Conservation (phyloP, 1,139 yeast species). For the Nadsonia starkeyi-henricii region DNA sequence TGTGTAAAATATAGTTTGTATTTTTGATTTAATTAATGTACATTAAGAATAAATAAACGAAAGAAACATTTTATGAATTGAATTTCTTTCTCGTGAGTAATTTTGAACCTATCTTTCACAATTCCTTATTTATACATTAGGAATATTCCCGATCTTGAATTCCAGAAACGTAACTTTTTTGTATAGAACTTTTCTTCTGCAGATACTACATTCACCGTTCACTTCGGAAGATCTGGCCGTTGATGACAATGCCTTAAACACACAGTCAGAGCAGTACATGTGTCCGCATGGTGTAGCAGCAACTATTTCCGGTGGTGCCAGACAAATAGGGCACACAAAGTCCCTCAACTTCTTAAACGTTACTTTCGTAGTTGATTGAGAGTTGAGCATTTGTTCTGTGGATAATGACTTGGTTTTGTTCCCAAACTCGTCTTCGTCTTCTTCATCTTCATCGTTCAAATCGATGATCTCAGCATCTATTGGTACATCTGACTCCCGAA, state of each 20-base stretch:
- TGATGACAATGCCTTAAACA: constrained; percentile 22
- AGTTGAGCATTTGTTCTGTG: constrained; percentile 1
- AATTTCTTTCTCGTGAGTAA: too few relatives aligned
- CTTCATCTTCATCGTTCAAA: constrained; percentile 7
- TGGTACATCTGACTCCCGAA: background rate
- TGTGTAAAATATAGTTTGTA: background rate
- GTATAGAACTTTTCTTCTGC: constrained; percentile 20
- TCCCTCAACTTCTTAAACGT: constrained; percentile 5
- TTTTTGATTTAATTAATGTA: background rate
- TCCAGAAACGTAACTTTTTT: constrained; percentile 17
- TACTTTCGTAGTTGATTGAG: background rate
- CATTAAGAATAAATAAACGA: background rate
- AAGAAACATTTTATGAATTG: too few relatives aligned
- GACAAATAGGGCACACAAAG: constrained; percentile 22
- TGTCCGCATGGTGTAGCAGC: constrained; percentile 27
- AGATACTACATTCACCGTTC: constrained; percentile 23
- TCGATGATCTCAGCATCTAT: constrained; percentile 1
- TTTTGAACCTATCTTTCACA: too few relatives aligned
- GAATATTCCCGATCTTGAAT: constrained; percentile 9
- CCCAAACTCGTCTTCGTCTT: constrained; percentile 7
- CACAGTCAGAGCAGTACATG: constrained; percentile 24
- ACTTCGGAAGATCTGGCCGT: constrained; percentile 15
- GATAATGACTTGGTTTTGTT: constrained; percentile 3
- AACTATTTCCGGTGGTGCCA: constrained; percentile 21
- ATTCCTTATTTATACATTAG: too few relatives aligned